phyloP scores from a whole-genome alignment of 192 early-diverging fungal genomes.

The Pilaira anomala region DNA sequence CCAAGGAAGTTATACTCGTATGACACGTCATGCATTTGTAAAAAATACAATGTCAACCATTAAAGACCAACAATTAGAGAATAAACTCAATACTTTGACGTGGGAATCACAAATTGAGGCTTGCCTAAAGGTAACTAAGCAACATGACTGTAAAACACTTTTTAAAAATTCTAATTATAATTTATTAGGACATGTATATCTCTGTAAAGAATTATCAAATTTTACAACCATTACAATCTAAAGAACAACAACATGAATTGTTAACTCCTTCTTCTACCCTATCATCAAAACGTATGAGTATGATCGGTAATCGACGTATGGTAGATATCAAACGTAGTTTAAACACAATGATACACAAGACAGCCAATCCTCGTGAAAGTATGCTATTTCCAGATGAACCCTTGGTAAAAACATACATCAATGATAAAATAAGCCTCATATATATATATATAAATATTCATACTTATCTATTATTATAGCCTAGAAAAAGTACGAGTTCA shows the following conservation, averaged over 20 bases:
- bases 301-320: conserved; percentile 24
- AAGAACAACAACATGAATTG: neutral
- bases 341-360: conserved; percentile 25
- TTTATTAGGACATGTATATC: conserved; percentile 51
- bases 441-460: neutral
- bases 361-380: conserved; percentile 15
- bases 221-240: conserved; percentile 34
- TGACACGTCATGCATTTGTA: conserved; percentile 72
- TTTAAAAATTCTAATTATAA: neutral
- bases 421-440: too few species aligned
- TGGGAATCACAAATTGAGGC: conserved; percentile 58
- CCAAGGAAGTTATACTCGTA: conserved; percentile 64
- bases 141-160: neutral
- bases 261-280: neutral
- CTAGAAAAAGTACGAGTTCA: conserved; percentile 24
- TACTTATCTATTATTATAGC: neutral
- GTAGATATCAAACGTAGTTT: conserved; percentile 24
- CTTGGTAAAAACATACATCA: neutral
- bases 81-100: conserved; percentile 10
- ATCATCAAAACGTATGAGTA: conserved; percentile 14
- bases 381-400: conserved; percentile 2
- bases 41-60: conserved; percentile 62
- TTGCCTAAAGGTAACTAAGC: conserved; percentile 48
- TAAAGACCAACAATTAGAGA: conserved; percentile 28
- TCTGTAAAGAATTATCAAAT: conserved; percentile 62